phyloP scores from a whole-genome alignment of 495 filamentous ascomycete genomes.

The Podospora didyma region DNA sequence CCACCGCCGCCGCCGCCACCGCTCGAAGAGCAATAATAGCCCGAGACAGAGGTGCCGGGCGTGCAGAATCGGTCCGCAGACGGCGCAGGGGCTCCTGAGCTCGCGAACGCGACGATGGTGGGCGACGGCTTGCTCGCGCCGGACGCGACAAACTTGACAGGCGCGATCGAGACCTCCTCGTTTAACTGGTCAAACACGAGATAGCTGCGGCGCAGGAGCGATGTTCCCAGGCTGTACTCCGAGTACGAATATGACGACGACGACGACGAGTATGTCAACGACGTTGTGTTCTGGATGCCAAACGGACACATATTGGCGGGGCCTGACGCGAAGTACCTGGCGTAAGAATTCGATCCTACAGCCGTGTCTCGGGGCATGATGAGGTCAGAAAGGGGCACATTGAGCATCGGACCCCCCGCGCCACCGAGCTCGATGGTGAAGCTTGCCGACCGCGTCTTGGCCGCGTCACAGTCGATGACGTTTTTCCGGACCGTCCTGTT shows the following conservation, averaged over 20 bases:
- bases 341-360: not conserved
- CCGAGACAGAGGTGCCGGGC: not conserved
- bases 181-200: slow-evolving; percentile 79
- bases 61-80: slow-evolving; percentile 17
- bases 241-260: slow-evolving; percentile 37
- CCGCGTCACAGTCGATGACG: slow-evolving; percentile 63
- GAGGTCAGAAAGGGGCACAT: slow-evolving; percentile 62
- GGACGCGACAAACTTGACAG: slow-evolving; percentile 65
- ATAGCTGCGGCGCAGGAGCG: slow-evolving; percentile 78
- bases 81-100: slow-evolving; percentile 24
- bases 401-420: slow-evolving; percentile 49
- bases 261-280: not conserved
- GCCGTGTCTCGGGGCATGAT: slow-evolving; percentile 46
- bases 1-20: not conserved
- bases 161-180: slow-evolving; percentile 71
- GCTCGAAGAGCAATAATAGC: not conserved
- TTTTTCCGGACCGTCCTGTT: slow-evolving; percentile 37
- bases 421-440: slow-evolving; percentile 56
- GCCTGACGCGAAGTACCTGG: not conserved
- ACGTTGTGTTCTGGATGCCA: slow-evolving; percentile 48
- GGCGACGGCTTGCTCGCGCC: slow-evolving; percentile 9
- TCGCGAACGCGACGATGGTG: slow-evolving; percentile 26
- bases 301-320: slow-evolving; percentile 51
- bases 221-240: slow-evolving; percentile 66
- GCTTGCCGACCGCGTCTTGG: slow-evolving; percentile 45